Base-by-base conservation (phyloP, 1,139 yeast species). In the Zygosaccharomyces sapae region DNA sequence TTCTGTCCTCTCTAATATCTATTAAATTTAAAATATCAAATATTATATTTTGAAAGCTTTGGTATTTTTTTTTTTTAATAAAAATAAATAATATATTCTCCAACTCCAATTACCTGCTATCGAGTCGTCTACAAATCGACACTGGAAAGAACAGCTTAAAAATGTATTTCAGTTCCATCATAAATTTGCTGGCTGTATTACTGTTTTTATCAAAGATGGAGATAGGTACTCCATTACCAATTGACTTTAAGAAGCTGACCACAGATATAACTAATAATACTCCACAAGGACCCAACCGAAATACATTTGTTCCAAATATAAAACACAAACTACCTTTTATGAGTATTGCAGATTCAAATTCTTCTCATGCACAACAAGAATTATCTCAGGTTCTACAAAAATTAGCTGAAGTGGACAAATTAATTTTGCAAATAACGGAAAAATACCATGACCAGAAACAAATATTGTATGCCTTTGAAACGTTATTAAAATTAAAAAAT, bases 381-480 rank as follows among this genome's bases (percentile, higher is more conserved):
- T 33, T 46, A 5, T 6, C 34, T 12, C 41, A 38, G 19, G 44
- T 43, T 13, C 29, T 42, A 18, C 18, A 31, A 29, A 7, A 16
- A 4, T n/a, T 46, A 33, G 29, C 36, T 4, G 29, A 13, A 4
- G 39, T 43, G n/a, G 31, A 30, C 9, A 25, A 25, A 10, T 35
- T 39, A 30, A 33, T 46, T 2, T 22, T 27, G 10, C 25, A 38
- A 3, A 12, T 36, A 4, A 33, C 29, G 2, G 20, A 24, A 12
- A 42, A 24, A 27, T 47, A 41, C n/a, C 41, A 13, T 8, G 13
- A 33, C 6, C 44, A 47, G 16, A 38, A 33, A 38, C 34, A 41
- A 18, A 31, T 44, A 25, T 12, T 44, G 5, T 35, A 37, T n/a
- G 47, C 47, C 5, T 40, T 47, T 8, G 44, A 47, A 16, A 9